These are phyloP conservation scores for Gossypium lobatum DNA, from an alignment of 441 rosid genomes.

Conservation along the genomic window DNA sequence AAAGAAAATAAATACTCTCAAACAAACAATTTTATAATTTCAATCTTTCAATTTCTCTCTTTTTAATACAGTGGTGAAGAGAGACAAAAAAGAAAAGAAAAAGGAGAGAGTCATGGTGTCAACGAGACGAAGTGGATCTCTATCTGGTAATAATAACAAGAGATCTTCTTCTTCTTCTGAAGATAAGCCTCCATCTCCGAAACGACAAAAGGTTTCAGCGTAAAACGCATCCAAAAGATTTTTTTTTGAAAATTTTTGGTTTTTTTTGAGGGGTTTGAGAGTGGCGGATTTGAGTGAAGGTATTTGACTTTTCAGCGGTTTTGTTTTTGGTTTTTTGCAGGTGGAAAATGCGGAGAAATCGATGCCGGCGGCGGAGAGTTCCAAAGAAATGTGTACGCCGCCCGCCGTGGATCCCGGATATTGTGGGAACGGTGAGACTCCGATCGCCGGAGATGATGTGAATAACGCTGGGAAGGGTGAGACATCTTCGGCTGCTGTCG, in stretches of 20 bases:
- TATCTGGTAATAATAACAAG: conserved; percentile 54
- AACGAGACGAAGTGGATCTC: conserved; percentile 82
- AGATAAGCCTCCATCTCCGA: conserved; percentile 67
- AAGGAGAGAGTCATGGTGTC: conserved; percentile 64
- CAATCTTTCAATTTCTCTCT: background rate
- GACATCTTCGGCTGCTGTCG: conserved; percentile 39
- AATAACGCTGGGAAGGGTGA: conserved; percentile 45
- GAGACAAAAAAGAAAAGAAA: conserved; percentile 4
- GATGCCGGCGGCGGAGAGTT: conserved; percentile 43
- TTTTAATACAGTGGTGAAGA: conserved; percentile 14
- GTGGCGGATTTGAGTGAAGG: conserved; percentile 8
- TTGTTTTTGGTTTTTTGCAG: conserved; percentile 27
- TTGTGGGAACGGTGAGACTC: conserved; percentile 41
- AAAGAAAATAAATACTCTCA: background rate
- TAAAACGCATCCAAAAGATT: background rate
- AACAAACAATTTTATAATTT: background rate
- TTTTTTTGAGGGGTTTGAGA: background rate
- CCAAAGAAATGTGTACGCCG: conserved; percentile 49
- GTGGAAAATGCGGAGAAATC: conserved; percentile 58
- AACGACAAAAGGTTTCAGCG: conserved; percentile 55
- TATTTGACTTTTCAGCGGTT: conserved; percentile 18
- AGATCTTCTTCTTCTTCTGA: conserved; percentile 70
- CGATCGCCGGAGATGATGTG: conserved; percentile 36
- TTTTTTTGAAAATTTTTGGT: background rate
- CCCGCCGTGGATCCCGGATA: conserved; percentile 49